Conservation (phyloP, 2,329 filamentous ascomycete species). For the Botryotinia narcissicola region DNA sequence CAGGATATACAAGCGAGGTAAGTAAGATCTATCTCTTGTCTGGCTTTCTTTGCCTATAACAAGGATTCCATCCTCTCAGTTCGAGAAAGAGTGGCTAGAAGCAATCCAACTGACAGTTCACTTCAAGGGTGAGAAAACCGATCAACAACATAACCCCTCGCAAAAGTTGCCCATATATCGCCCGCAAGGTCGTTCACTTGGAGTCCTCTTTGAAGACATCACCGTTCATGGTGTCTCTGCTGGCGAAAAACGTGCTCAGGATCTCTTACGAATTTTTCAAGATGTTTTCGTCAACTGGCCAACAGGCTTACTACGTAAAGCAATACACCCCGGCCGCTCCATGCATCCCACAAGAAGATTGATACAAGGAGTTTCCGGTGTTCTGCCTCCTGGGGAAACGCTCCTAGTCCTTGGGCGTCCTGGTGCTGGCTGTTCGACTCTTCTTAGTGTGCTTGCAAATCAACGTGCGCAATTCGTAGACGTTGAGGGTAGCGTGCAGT, state of each 20-base stretch:
- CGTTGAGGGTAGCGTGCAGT: conserved; percentile 57
- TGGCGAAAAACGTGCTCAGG: not conserved
- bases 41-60: not conserved
- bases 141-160: not conserved
- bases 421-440: conserved; percentile 66
- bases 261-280: not conserved
- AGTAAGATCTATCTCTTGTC: not conserved
- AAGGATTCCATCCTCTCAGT: not conserved
- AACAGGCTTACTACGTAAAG: not conserved
- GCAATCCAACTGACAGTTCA: not conserved
- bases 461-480: conserved; percentile 56
- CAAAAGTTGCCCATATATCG: not conserved
- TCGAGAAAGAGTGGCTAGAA: not conserved
- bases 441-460: conserved; percentile 70
- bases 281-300: not conserved
- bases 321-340: not conserved
- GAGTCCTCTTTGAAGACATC: conserved; percentile 1
- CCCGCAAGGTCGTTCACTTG: not conserved
- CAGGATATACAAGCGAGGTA: not conserved
- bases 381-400: conserved; percentile 65
- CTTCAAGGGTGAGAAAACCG: not conserved
- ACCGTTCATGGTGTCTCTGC: not conserved
- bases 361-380: not conserved
- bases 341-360: not conserved
- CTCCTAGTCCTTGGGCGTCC: conserved; percentile 66